Percentiles rank a stretch among this genome's conserved stretches.
Evolutionary conservation across 2,329 filamentous ascomycete species (phyloP).

Genomic region (Cladorrhinum sp.): DNA sequence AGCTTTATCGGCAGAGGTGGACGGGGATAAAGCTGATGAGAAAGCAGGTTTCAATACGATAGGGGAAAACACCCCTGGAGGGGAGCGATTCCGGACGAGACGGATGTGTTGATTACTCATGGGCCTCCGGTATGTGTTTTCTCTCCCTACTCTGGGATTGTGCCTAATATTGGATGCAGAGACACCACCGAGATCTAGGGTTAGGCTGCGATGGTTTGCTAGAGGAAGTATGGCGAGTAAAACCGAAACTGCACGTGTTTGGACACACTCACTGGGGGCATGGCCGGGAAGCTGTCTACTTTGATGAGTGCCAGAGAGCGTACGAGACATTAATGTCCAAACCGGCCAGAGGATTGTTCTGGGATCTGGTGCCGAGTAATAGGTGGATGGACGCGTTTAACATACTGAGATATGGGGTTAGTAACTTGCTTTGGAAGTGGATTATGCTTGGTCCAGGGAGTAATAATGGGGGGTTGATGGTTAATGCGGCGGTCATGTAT

Average conservation of each 20-base stretch:
- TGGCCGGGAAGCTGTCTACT: slow-evolving; percentile 67
- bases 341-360: slow-evolving; percentile 41
- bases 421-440: slow-evolving; percentile 53
- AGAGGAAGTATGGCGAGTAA: slow-evolving; percentile 69
- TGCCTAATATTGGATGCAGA: slow-evolving; percentile 35
- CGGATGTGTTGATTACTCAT: slow-evolving; percentile 79
- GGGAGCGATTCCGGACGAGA: slow-evolving; percentile 65
- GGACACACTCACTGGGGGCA: slow-evolving; percentile 79
- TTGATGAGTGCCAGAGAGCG: slow-evolving; percentile 67
- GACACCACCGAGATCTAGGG: slow-evolving; percentile 63
- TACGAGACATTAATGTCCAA: slow-evolving; percentile 64
- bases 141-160: neutral
- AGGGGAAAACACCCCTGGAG: slow-evolving; percentile 66
- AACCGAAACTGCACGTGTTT: slow-evolving; percentile 75
- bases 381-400: slow-evolving; percentile 46
- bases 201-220: slow-evolving; percentile 71
- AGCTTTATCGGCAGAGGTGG: slow-evolving; percentile 2
- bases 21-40: neutral
- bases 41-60: slow-evolving; percentile 69
- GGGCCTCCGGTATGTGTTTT: slow-evolving; percentile 59
- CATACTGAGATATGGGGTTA: slow-evolving; percentile 45
- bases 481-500: slow-evolving; percentile 57
- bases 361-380: slow-evolving; percentile 43
- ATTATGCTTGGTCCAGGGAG: slow-evolving; percentile 52
- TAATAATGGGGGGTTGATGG: slow-evolving; percentile 49